phyloP scores from a whole-genome alignment of 2,329 filamentous ascomycete genomes.

The Aspergillus clavatus region DNA sequence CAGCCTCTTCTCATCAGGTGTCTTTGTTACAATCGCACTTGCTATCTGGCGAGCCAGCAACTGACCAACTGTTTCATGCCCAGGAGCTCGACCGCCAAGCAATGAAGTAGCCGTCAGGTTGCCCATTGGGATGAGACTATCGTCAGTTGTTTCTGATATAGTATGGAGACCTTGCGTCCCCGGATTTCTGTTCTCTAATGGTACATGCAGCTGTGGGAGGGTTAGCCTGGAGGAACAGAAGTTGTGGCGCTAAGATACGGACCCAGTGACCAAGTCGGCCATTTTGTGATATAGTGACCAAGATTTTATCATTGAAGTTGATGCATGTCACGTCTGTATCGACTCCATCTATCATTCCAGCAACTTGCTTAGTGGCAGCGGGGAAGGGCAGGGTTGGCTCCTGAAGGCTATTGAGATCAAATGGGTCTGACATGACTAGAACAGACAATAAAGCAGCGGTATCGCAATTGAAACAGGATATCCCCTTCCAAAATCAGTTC shows the following conservation, averaged over 20 bases:
- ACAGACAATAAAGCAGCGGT: too few relatives aligned
- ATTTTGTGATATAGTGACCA: constrained; percentile 82
- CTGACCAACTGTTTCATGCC: constrained; percentile 78
- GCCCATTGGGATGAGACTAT: constrained; percentile 65
- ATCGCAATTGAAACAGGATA: too few relatives aligned
- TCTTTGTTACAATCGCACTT: constrained; percentile 67
- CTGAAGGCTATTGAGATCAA: constrained; percentile 32
- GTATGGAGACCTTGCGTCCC: constrained; percentile 36
- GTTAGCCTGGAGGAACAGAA: constrained; percentile 8
- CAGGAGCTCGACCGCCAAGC: constrained; percentile 73
- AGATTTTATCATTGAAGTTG: constrained; percentile 81
- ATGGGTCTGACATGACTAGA: constrained; percentile 22
- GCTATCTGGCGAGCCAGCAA: constrained; percentile 86
- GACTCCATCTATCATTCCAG: constrained; percentile 61
- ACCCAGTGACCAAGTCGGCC: constrained; percentile 92
- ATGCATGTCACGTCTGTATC: constrained; percentile 68
- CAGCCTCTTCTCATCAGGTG: constrained; percentile 58
- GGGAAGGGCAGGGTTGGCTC: constrained; percentile 59
- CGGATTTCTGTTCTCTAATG: constrained; percentile 32
- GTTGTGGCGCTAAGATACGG: constrained; percentile 23
- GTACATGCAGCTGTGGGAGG: constrained; percentile 26
- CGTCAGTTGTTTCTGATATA: constrained; percentile 42
- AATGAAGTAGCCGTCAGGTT: constrained; percentile 83
- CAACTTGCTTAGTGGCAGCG: constrained; percentile 55
- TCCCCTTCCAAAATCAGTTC: too few relatives aligned